phyloP scores from a whole-genome alignment of 2,329 filamentous ascomycete species.

The Fusarium citri region DNA sequence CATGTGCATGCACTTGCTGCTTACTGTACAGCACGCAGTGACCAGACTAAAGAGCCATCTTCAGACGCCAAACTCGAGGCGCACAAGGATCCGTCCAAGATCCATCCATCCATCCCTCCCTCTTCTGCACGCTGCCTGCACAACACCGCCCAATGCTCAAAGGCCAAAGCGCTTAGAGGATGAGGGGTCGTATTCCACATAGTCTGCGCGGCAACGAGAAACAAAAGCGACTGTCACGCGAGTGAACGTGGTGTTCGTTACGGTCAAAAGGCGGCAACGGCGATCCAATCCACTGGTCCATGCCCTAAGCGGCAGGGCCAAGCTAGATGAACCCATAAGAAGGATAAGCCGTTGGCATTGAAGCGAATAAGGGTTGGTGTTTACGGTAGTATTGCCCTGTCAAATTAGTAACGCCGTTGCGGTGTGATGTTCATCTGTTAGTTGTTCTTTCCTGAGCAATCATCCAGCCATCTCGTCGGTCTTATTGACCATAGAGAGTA shows the following conservation, averaged over 20 bases:
- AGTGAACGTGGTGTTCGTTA: slow-evolving; percentile 33
- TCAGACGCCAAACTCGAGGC: not conserved
- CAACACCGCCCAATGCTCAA: slow-evolving; percentile 23
- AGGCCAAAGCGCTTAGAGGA: slow-evolving; percentile 21
- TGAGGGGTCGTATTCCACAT: slow-evolving; percentile 18
- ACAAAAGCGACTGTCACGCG: slow-evolving; percentile 20
- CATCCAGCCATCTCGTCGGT: not conserved
- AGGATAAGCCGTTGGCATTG: slow-evolving; percentile 1
- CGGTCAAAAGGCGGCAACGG: slow-evolving; percentile 34
- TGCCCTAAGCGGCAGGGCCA: slow-evolving; percentile 15
- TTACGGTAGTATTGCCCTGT: not conserved
- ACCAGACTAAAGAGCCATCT: not conserved
- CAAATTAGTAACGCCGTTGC: not conserved
- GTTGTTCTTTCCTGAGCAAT: not conserved
- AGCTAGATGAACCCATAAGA: not conserved
- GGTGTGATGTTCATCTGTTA: not conserved
- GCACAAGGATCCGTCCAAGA: slow-evolving; percentile 8
- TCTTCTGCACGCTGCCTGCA: slow-evolving; percentile 24
- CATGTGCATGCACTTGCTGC: not conserved
- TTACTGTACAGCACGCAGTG: not conserved
- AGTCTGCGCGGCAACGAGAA: slow-evolving; percentile 5
- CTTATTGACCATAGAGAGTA: not conserved
- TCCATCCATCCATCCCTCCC: not conserved
- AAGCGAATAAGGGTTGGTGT: slow-evolving; percentile 11
- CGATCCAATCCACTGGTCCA: slow-evolving; percentile 19